Conservation (phyloP, 148 eudicot species). For the Hydrangea macrophylla region DNA sequence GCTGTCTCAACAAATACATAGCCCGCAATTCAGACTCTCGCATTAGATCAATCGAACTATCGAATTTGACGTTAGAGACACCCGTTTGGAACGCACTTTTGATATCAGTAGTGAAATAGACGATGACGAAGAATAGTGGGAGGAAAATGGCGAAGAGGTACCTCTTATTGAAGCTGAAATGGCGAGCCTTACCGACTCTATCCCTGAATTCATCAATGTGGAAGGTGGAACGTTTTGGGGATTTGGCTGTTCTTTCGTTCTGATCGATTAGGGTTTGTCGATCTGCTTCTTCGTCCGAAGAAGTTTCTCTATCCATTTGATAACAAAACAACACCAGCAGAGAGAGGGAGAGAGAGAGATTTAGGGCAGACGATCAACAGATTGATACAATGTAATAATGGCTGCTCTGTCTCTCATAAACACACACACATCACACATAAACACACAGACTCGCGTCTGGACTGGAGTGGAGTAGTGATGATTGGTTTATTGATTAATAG, state of each 20-base stretch:
- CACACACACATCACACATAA: neutral
- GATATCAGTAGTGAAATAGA: slow-evolving; percentile 53
- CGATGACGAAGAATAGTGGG: slow-evolving; percentile 40
- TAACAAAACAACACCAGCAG: neutral
- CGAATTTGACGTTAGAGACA: slow-evolving; percentile 19
- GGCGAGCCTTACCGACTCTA: slow-evolving; percentile 12
- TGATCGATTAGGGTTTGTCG: slow-evolving; percentile 39
- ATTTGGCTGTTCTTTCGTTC: slow-evolving; percentile 21
- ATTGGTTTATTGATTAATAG: neutral
- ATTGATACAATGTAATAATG: too few relatives aligned
- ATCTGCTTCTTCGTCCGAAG: slow-evolving; percentile 76
- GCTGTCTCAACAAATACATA: slow-evolving; percentile 53
- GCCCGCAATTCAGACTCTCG: slow-evolving; percentile 67
- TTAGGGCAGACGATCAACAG: too few relatives aligned
- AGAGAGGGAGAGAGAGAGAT: neutral
- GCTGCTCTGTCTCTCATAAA: neutral
- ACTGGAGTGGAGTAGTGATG: neutral
- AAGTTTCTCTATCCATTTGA: slow-evolving; percentile 29
- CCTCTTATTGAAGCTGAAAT: slow-evolving; percentile 42
- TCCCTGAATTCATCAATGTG: slow-evolving; percentile 38
- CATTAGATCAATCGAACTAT: slow-evolving; percentile 41
- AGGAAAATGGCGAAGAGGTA: slow-evolving; percentile 49
- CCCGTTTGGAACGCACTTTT: slow-evolving; percentile 30
- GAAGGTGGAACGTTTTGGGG: slow-evolving; percentile 40
- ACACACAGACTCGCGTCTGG: neutral